Evolutionary conservation across 2,329 filamentous ascomycete species (phyloP).

Genomic region (Venturia carpophila): DNA sequence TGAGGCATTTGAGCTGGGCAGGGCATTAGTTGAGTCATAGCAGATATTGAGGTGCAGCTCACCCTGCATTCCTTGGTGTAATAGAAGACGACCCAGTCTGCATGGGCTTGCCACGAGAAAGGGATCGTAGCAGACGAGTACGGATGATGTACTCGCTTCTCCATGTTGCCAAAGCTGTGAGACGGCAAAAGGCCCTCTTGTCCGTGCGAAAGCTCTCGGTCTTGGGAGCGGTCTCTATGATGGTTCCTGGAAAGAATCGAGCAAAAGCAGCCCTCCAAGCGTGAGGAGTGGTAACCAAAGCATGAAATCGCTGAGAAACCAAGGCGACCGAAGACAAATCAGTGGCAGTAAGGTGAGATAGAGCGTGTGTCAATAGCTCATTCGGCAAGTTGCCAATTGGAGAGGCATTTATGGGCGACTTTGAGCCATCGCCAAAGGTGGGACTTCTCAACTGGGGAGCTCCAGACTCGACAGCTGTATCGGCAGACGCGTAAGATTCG

Average conservation of each 20-base stretch:
- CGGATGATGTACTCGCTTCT: slow-evolving; percentile 89
- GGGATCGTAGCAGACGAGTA: slow-evolving; percentile 72
- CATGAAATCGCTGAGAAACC: slow-evolving; percentile 81
- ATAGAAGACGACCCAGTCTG: slow-evolving; percentile 3
- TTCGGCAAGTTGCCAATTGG: slow-evolving; percentile 18
- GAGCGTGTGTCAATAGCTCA: slow-evolving; percentile 88
- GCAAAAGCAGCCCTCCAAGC: slow-evolving; percentile 91
- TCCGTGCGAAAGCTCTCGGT: slow-evolving; percentile 55
- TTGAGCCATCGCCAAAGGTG: slow-evolving; percentile 25
- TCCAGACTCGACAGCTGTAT: slow-evolving; percentile 32
- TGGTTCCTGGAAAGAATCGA: slow-evolving; percentile 78
- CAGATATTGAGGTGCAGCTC: neutral
- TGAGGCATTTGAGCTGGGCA: neutral
- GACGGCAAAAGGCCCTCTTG: slow-evolving; percentile 68
- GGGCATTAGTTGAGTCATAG: neutral
- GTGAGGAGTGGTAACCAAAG: slow-evolving; percentile 80
- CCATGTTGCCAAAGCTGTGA: slow-evolving; percentile 85
- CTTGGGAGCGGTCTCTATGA: slow-evolving; percentile 36
- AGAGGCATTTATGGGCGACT: neutral
- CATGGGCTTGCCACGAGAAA: slow-evolving; percentile 71
- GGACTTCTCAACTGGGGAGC: slow-evolving; percentile 39
- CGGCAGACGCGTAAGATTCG: slow-evolving; percentile 26
- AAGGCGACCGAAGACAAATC: slow-evolving; percentile 75
- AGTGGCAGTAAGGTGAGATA: slow-evolving; percentile 81
- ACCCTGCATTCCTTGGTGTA: slow-evolving; percentile 6